Evolutionary conservation across 805 yeast species (phyloP).

Genomic region (Brettanomyces anomalus): DNA sequence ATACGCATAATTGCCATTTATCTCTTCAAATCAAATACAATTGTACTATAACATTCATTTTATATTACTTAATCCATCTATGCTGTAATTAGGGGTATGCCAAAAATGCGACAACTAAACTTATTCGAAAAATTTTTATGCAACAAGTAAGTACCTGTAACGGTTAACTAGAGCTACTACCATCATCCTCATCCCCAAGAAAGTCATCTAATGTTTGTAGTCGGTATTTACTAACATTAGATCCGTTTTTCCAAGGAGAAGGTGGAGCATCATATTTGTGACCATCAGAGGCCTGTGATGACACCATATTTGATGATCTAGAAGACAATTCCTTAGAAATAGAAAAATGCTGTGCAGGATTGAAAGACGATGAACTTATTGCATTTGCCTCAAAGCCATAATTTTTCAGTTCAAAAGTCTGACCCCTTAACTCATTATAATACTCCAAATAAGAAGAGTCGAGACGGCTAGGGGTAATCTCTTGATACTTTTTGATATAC

Average conservation of each 20-base stretch:
- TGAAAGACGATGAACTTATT: conserved; percentile 12
- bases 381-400: conserved; percentile 21
- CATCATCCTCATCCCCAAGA: conserved; percentile 29
- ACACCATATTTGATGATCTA: neutral
- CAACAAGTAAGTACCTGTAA: no score
- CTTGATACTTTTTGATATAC: conserved; percentile 8
- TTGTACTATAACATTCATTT: no score
- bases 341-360: no score
- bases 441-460: conserved; percentile 18
- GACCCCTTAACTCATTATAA: conserved; percentile 21
- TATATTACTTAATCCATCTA: no score
- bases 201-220: conserved; percentile 84
- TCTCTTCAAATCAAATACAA: no score
- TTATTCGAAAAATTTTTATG: no score
- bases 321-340: neutral
- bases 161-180: no score
- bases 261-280: neutral
- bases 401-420: conserved; percentile 31
- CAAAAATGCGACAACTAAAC: conserved; percentile 1
- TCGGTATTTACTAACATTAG: conserved; percentile 33
- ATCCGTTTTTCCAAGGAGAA: neutral
- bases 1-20: no score
- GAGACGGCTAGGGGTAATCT: conserved; percentile 8
- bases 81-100: no score
- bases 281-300: neutral